A percentile compares a stretch with the other conserved stretches of the same genome.
Conservation (phyloP, 2,329 filamentous ascomycete species). For the Alternaria metachromatica region DNA sequence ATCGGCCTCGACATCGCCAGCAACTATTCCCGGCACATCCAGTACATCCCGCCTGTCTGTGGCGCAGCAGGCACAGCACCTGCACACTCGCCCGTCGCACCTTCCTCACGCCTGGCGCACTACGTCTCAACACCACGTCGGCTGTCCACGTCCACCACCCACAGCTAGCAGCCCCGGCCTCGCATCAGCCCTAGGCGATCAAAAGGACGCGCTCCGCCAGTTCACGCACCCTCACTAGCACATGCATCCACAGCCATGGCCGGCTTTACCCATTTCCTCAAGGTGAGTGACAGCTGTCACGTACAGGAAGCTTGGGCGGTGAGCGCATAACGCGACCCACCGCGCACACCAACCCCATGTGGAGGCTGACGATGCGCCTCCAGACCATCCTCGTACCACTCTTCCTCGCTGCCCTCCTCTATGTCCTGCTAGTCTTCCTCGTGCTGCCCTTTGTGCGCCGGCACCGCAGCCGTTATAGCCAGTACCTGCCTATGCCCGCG, state of each 20-base stretch:
- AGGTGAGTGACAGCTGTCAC: conserved; percentile 28
- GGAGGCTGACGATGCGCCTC: neutral
- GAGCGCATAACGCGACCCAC: neutral
- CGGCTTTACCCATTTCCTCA: conserved; percentile 43
- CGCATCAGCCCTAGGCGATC: neutral
- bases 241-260: conserved; percentile 35
- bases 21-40: neutral
- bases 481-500: conserved; percentile 52
- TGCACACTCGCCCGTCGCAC: neutral
- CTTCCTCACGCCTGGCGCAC: neutral
- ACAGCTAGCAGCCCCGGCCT: conserved; percentile 1
- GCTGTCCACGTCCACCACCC: neutral
- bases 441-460: conserved; percentile 54
- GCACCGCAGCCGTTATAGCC: conserved; percentile 53
- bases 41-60: neutral
- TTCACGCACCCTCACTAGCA: conserved; percentile 2
- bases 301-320: neutral
- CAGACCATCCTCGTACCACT: conserved; percentile 56
- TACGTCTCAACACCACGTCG: conserved; percentile 6
- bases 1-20: neutral
- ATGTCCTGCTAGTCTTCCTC: conserved; percentile 50
- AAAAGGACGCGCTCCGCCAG: conserved; percentile 7
- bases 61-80: conserved; percentile 2
- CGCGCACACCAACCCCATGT: neutral
- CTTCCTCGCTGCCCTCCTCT: conserved; percentile 52